Evolutionary conservation across 306 rosid genomes (phyloP), one percentile per base, ranked within the genome.

Genomic region (Arachis hypogaea): DNA sequence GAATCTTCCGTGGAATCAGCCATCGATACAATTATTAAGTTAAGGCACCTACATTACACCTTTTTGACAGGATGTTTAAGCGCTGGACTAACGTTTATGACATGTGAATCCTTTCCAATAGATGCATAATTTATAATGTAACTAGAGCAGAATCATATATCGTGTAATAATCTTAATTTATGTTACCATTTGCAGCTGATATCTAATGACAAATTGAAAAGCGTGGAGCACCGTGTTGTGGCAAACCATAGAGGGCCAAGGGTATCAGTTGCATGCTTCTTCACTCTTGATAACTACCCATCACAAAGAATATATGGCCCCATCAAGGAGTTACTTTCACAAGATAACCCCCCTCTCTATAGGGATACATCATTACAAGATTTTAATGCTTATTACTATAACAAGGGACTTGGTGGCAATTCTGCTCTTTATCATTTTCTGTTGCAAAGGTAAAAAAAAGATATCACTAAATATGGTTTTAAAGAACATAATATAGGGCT

Each of bases 211-310:
- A 79, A 44, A 77, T 82, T 83, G 38, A 82, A 65, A 69, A 88
- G 88, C n/a, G 90, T 75, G 43, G 82, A 76, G 66, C 87, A 88
- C 40, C 75, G 81, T 8, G 90, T 88, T 38, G 4, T 77, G 36
- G 82, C 86, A 5, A 83, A 75, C 38, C 68, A 46, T 1, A 62
- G 18, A n/a, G 83, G 85, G 5, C 80, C 85, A 12, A 74, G 86
- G 75, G 62, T 79, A 33, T 83, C 92, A 7, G 42, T 79, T 28
- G 84, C 80, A 29, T 72, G 83, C 68, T 79, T 88, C 58, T 83
- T 85, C 75, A 75, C 86, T 61, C 79, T 18, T 10, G 61, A 67
- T 62, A 57, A 57, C 16, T 16, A 16, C 28, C 79, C 84, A 71
- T 46, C 86, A 8, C 45, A 66, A 12, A 77, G 44, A 51, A 16